A percentile compares a stretch with the other conserved stretches of the same genome.
Conservation (phyloP, 805 yeast species). For the Candida multigemmis region DNA sequence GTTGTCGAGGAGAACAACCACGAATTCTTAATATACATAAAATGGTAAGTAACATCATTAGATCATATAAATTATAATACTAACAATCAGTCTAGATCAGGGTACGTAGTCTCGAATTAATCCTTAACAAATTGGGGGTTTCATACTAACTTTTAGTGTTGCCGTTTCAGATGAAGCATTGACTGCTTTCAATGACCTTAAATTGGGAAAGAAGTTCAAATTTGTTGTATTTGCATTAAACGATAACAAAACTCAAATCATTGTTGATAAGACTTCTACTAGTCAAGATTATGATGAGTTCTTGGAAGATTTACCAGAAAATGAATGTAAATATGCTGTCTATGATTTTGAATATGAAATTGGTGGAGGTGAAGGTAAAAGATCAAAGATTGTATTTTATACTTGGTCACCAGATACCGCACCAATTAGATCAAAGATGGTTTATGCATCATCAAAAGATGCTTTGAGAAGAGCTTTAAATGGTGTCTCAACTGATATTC, state of each 20-base stretch:
- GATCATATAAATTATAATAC: slow-evolving; percentile 4
- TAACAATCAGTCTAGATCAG: slow-evolving; percentile 20
- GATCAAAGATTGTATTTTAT: slow-evolving; percentile 60
- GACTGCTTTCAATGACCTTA: slow-evolving; percentile 90
- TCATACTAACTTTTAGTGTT: slow-evolving; percentile 22
- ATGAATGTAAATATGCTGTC: slow-evolving; percentile 92
- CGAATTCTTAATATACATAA: background rate
- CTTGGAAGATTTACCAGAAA: slow-evolving; percentile 84
- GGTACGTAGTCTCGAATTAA: slow-evolving; percentile 12
- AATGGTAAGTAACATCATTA: slow-evolving; percentile 3
- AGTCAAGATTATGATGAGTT: slow-evolving; percentile 76
- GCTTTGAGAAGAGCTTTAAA: slow-evolving; percentile 95
- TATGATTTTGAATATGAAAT: slow-evolving; percentile 95
- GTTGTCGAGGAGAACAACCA: no score
- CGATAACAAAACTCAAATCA: slow-evolving; percentile 81
- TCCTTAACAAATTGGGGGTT: background rate
- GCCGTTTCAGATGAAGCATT: slow-evolving; percentile 72
- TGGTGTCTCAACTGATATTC: slow-evolving; percentile 90
- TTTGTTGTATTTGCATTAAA: slow-evolving; percentile 76
- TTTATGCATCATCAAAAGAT: slow-evolving; percentile 96
- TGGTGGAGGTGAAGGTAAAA: slow-evolving; percentile 87
- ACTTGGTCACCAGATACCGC: slow-evolving; percentile 99
- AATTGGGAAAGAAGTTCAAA: slow-evolving; percentile 85
- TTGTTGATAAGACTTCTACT: slow-evolving; percentile 77
- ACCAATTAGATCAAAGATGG: slow-evolving; percentile 92